Evolutionary conservation across 2,329 filamentous ascomycete genomes (phyloP).

Genomic region (Herpotrichia juniperi): DNA sequence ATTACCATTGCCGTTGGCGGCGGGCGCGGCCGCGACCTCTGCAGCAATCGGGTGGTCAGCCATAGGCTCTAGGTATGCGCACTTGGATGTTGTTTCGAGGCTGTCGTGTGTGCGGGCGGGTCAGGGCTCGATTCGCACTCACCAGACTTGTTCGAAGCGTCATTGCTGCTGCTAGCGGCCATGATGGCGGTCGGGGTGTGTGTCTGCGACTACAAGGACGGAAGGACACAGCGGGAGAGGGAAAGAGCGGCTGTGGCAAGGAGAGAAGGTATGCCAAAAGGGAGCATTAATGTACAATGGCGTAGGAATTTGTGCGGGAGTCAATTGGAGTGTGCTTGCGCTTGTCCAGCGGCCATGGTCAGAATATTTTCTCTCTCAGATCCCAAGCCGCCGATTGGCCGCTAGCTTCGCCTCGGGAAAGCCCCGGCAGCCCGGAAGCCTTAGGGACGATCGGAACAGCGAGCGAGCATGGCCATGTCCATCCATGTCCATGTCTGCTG

Average conservation of each 20-base stretch:
- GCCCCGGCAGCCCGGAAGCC: slow-evolving; percentile 2
- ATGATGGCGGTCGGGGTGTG: slow-evolving; percentile 21
- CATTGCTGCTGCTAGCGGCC: slow-evolving; percentile 42
- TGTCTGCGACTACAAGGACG: slow-evolving; percentile 16
- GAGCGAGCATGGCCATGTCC: too few relatives aligned
- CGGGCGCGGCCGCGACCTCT: slow-evolving; percentile 35
- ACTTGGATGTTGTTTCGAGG: background rate
- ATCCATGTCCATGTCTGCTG: too few relatives aligned
- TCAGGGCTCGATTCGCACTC: slow-evolving; percentile 24
- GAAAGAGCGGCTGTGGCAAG: slow-evolving; percentile 27
- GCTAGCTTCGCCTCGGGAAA: slow-evolving; percentile 18
- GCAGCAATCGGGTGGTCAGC: slow-evolving; percentile 23
- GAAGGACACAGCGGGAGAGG: slow-evolving; percentile 27
- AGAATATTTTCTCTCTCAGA: slow-evolving; percentile 37
- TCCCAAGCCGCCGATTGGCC: slow-evolving; percentile 23
- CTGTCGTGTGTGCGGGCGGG: slow-evolving; percentile 9
- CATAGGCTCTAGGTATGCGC: slow-evolving; percentile 14
- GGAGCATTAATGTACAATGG: slow-evolving; percentile 43
- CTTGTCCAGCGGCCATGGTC: slow-evolving; percentile 12
- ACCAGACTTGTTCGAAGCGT: slow-evolving; percentile 47
- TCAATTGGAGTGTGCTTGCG: background rate
- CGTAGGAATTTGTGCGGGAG: slow-evolving; percentile 7
- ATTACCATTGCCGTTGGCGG: slow-evolving; percentile 24
- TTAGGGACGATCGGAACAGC: slow-evolving; percentile 1
- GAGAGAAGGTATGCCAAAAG: slow-evolving; percentile 34